Conservation (phyloP, 2,329 filamentous ascomycete species). For the Aspergillus viridinutans region DNA sequence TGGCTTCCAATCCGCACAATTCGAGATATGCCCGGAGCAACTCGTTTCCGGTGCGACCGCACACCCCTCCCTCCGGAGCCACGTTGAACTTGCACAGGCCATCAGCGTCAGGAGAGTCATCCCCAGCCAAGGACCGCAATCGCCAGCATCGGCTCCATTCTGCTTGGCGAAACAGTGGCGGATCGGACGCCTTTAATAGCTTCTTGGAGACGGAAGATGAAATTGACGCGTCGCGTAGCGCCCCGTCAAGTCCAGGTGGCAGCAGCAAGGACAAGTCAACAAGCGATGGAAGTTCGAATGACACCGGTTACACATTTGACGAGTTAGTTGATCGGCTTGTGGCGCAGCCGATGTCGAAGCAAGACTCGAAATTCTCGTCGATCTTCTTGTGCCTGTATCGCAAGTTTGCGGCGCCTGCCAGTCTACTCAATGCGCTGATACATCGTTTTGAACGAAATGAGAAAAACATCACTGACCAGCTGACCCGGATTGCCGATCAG, state of each 20-base stretch:
- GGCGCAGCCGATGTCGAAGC: constrained; percentile 72
- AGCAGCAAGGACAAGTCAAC: constrained; percentile 28
- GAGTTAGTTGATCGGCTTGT: constrained; percentile 85
- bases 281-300: constrained; percentile 29
- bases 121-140: constrained; percentile 26
- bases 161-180: constrained; percentile 37
- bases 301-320: constrained; percentile 47
- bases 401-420: constrained; percentile 79
- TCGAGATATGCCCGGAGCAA: constrained; percentile 49
- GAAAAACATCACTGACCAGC: constrained; percentile 64
- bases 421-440: constrained; percentile 70
- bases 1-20: constrained; percentile 25
- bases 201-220: constrained; percentile 44
- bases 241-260: constrained; percentile 25
- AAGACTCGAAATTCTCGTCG: constrained; percentile 82
- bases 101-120: constrained; percentile 25
- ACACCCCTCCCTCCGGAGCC: constrained; percentile 36
- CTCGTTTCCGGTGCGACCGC: constrained; percentile 46
- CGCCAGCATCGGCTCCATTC: constrained; percentile 33
- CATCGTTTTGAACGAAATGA: constrained; percentile 65
- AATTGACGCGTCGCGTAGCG: constrained; percentile 27
- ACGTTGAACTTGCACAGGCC: constrained; percentile 32
- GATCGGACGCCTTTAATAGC: constrained; percentile 40
- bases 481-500: constrained; percentile 76
- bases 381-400: constrained; percentile 91